Percentiles rank a stretch among this genome's conserved stretches.
These are phyloP conservation scores for Mortierella sp. DNA, from an alignment of 371 early-diverging fungal species.

Conservation along the genomic window DNA sequence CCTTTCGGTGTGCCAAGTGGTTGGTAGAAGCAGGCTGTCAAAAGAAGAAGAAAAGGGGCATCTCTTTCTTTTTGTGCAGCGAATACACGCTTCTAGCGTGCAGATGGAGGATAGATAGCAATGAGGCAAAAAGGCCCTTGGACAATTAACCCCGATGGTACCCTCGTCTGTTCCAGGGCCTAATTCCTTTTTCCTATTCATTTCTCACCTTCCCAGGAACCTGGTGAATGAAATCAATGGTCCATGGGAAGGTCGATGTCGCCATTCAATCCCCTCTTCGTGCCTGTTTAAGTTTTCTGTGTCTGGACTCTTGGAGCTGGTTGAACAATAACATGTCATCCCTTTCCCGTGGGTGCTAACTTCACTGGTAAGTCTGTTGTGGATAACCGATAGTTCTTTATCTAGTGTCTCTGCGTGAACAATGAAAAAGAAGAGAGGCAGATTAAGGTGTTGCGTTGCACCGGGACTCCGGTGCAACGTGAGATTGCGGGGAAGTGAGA, in stretches of 20 bases:
- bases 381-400: not conserved
- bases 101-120: not conserved
- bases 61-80: not conserved
- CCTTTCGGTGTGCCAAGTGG: too few species aligned
- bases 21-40: too few species aligned
- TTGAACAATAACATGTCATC: not conserved
- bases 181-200: not conserved
- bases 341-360: not conserved
- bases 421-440: not conserved
- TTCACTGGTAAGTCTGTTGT: too few species aligned
- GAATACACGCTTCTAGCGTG: not conserved
- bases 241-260: not conserved
- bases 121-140: not conserved
- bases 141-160: too few species aligned
- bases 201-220: not conserved
- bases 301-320: not conserved
- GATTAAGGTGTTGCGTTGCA: constrained; percentile 6
- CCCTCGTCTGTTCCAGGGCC: not conserved
- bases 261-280: not conserved
- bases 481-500: not conserved
- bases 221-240: not conserved
- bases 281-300: not conserved
- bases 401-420: not conserved
- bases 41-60: too few species aligned
- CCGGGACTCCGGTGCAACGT: not conserved